Evolutionary conservation across 1,284 basidiomycete genomes (phyloP).

Genomic region (Coniferiporia weirii): DNA sequence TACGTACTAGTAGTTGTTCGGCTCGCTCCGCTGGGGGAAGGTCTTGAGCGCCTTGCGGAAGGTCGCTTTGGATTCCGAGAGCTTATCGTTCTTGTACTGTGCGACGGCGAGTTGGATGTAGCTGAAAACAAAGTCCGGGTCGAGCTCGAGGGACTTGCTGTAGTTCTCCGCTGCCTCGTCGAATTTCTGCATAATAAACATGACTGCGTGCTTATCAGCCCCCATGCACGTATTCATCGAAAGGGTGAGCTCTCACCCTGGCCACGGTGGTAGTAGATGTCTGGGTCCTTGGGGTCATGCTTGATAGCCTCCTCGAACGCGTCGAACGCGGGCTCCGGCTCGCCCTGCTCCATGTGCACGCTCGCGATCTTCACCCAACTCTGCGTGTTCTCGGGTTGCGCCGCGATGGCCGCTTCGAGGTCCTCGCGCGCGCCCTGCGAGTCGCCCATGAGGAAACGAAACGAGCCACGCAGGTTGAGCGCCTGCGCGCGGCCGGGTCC

Average conservation of each 20-base stretch:
- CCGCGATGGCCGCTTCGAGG: slow-evolving; percentile 71
- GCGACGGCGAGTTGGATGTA: slow-evolving; percentile 98
- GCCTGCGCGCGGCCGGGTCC: slow-evolving; percentile 80
- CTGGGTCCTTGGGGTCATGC: slow-evolving; percentile 79
- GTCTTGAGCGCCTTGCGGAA: slow-evolving; percentile 80
- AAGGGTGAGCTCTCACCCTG: slow-evolving; percentile 59
- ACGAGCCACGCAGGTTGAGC: slow-evolving; percentile 91
- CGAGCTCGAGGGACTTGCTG: slow-evolving; percentile 80
- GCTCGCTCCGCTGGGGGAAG: slow-evolving; percentile 83
- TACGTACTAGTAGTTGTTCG: slow-evolving; percentile 85
- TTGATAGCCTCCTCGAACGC: slow-evolving; percentile 90
- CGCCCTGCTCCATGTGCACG: slow-evolving; percentile 94
- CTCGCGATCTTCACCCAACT: slow-evolving; percentile 96
- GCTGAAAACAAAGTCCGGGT: slow-evolving; percentile 85
- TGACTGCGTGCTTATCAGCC: slow-evolving; percentile 47
- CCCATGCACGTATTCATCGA: background rate
- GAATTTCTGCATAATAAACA: slow-evolving; percentile 95
- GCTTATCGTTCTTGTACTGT: slow-evolving; percentile 85
- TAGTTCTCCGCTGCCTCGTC: slow-evolving; percentile 86
- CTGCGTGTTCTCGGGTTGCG: slow-evolving; percentile 80
- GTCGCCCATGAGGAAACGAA: slow-evolving; percentile 91
- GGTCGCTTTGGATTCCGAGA: slow-evolving; percentile 80
- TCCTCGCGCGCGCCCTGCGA: slow-evolving; percentile 83
- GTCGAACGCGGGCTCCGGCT: slow-evolving; percentile 77
- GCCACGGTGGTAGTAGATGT: slow-evolving; percentile 98